phyloP scores from a whole-genome alignment of 345 rosid genomes.

The Syzygium jambos region DNA sequence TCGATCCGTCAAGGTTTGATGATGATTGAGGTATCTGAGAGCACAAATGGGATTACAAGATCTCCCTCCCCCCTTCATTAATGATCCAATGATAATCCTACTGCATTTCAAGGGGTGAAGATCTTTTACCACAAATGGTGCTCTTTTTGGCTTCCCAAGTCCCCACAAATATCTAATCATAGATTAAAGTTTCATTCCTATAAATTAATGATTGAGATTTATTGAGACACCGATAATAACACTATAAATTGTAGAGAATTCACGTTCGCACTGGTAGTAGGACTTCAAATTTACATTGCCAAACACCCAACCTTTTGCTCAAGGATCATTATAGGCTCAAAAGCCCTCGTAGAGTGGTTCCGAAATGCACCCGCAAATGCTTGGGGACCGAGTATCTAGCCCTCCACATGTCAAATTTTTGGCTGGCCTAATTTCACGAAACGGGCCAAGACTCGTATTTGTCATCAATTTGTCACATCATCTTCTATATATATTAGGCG shows the following conservation, averaged over 20 bases:
- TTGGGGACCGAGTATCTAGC: too few relatives aligned
- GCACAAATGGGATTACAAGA: background rate
- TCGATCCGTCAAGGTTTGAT: background rate
- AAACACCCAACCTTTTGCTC: background rate
- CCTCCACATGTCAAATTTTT: background rate
- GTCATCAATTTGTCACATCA: background rate
- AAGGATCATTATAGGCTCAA: background rate
- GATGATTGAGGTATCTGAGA: background rate
- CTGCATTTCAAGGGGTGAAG: background rate
- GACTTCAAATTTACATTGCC: background rate
- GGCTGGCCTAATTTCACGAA: background rate
- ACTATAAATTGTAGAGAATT: background rate
- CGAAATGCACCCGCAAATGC: background rate
- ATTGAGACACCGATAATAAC: background rate
- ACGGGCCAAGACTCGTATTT: background rate
- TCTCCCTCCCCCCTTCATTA: background rate
- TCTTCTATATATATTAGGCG: background rate
- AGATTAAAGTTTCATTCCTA: background rate
- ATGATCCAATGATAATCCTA: background rate
- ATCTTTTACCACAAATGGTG: background rate
- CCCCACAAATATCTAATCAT: background rate
- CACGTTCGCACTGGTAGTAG: background rate
- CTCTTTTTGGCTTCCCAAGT: background rate
- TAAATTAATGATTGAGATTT: background rate
- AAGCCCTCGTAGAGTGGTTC: background rate